phyloP scores from a whole-genome alignment of 2,329 filamentous ascomycete genomes.

The Trichoderma pleuroti region DNA sequence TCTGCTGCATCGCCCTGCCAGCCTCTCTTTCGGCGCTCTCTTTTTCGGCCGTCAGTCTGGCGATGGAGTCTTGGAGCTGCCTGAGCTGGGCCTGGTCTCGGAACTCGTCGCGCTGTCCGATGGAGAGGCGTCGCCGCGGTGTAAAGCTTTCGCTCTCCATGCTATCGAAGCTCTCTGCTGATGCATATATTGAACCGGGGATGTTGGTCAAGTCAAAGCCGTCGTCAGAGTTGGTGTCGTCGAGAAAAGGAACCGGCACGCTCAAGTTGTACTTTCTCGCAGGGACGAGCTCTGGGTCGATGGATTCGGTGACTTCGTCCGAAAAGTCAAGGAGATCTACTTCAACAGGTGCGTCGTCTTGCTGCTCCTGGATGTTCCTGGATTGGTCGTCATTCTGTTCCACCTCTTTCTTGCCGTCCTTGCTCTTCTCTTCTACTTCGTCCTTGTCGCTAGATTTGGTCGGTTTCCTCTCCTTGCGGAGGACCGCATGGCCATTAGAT shows the following conservation, averaged over 20 bases:
- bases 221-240: conserved; percentile 9
- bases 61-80: conserved; percentile 21
- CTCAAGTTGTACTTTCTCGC: conserved; percentile 2
- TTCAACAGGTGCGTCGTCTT: background rate
- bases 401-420: background rate
- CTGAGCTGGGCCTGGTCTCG: conserved; percentile 12
- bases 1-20: conserved; percentile 26
- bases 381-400: background rate
- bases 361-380: background rate
- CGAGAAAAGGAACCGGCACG: background rate
- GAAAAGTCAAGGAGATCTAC: conserved; percentile 16
- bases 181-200: conserved; percentile 12
- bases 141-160: conserved; percentile 16
- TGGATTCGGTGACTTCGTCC: conserved; percentile 3
- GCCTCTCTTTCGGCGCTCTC: conserved; percentile 32
- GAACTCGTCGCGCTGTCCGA: background rate
- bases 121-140: conserved; percentile 9
- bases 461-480: conserved; percentile 19
- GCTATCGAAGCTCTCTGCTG: conserved; percentile 3
- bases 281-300: conserved; percentile 4
- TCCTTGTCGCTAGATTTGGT: conserved; percentile 9
- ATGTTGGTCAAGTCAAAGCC: conserved; percentile 10
- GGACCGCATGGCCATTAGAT: conserved; percentile 19
- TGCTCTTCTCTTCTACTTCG: background rate
- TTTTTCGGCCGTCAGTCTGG: conserved; percentile 25